Base-by-base conservation (phyloP, 768 basidiomycete species). In the Pisolithus microcarpus region DNA sequence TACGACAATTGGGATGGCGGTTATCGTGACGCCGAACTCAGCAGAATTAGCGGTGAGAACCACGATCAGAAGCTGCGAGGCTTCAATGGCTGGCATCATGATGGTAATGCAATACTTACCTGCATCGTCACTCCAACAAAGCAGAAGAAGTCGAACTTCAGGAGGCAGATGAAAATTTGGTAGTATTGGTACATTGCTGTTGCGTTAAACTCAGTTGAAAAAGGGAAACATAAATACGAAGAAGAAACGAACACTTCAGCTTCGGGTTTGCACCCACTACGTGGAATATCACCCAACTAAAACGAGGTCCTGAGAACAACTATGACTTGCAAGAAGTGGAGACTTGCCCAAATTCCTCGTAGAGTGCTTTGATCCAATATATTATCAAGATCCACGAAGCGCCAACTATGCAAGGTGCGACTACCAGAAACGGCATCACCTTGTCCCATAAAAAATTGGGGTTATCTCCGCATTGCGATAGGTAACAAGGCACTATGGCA, bases 261-360 rank as follows among this genome's bases (percentile, higher is more conserved):
- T 75, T 84, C 9, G 86, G 85, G 58, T 90, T 87, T 34, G 90
- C 90, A 30, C 88, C 89, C 19, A 91, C 88, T 34, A 87, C 81
- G 61, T 91, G 90, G 73, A 92, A 92, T 61, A 92, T 87, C 38
- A 87, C 88, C 91, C 90, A 92, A 40, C 89, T 91, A 55, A n/a
- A 31, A 24, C 48, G 46, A 45, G 52, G 38, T 55, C 47, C 16
- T n/a, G 16, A 49, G 23, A 9, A 4, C 11, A 9, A 44, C 30
- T 23, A 31, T 6, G 9, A 30, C n/a, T 16, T n/a, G 37, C 16
- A 51, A 6, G 34, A 43, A 49, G 31, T 39, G 39, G 4, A 8
- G 49, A 6, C 82, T 49, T 64, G 90, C 89, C 90, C 90, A 61
- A 92, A 92, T 68, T 92, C 90, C 42, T 70, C 75, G 57, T 84